Conservation (phyloP, 805 yeast genomes). For the Clavispora phyllophila region DNA sequence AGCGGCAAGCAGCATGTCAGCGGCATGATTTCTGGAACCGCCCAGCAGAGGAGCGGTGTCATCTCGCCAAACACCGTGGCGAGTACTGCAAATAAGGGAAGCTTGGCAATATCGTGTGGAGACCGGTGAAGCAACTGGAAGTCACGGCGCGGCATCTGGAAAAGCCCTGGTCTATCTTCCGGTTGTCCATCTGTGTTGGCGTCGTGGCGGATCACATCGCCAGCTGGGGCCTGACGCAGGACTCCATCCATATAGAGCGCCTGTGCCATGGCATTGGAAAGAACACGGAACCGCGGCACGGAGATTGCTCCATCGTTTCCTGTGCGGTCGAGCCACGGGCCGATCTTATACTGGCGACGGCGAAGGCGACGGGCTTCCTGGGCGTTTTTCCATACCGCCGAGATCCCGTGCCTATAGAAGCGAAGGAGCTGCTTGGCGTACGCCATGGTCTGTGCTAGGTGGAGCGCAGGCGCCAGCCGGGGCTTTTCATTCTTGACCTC, state of each 20-base stretch:
- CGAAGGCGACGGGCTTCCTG: conserved; percentile 13
- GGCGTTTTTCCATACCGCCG: conserved; percentile 47
- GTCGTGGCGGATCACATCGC: conserved; percentile 17
- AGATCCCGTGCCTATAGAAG: conserved; percentile 57
- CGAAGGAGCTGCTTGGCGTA: conserved; percentile 42
- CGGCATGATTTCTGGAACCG: conserved; percentile 53
- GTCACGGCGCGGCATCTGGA: conserved; percentile 44
- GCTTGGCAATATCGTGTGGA: conserved; percentile 43
- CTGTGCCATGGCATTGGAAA: conserved; percentile 33
- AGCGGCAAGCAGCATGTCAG: conserved; percentile 53
- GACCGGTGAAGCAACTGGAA: conserved; percentile 50
- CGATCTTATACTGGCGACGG: conserved; percentile 16
- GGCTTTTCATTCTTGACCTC: conserved; percentile 19
- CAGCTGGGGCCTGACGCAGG: conserved; percentile 16
- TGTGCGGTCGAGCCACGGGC: conserved; percentile 15
- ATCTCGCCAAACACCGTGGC: conserved; percentile 48
- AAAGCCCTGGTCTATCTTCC: conserved; percentile 15
- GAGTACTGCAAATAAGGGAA: conserved; percentile 49
- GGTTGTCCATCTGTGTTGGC: not conserved
- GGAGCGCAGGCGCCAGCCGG: conserved; percentile 13
- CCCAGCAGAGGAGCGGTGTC: conserved; percentile 49
- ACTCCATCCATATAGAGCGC: conserved; percentile 31
- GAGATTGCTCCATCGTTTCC: conserved; percentile 23
- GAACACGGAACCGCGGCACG: conserved; percentile 30
- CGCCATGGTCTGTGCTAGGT: conserved; percentile 34